Evolutionary conservation across 768 basidiomycete genomes (phyloP).

Genomic region (Lentinula lateritia): DNA sequence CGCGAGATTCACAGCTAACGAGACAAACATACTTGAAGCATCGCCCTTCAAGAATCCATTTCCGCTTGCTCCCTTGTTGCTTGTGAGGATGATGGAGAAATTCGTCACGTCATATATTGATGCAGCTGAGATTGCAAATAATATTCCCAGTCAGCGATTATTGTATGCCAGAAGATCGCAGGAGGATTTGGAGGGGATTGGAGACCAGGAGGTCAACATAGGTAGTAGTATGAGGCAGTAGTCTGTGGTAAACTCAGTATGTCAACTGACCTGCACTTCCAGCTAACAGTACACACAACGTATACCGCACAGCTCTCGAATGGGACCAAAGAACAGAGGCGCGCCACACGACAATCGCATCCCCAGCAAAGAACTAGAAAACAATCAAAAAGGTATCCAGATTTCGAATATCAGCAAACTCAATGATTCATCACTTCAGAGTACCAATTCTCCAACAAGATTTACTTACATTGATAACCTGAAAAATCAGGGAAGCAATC

Average conservation of each 20-base stretch:
- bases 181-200: no score
- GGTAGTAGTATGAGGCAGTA: no score
- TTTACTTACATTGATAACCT: background rate
- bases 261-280: background rate
- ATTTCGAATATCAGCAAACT: background rate
- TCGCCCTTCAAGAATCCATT: background rate
- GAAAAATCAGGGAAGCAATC: background rate
- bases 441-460: no score
- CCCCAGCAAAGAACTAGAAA: slow-evolving; percentile 1
- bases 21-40: background rate
- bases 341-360: slow-evolving; percentile 1
- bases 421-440: no score
- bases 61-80: background rate
- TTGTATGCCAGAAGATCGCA: no score
- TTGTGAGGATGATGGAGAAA: background rate
- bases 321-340: background rate
- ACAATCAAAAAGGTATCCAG: background rate
- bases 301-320: background rate
- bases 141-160: background rate
- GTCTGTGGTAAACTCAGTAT: background rate
- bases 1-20: background rate
- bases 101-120: background rate
- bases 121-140: background rate
- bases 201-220: no score
- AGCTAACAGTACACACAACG: background rate